Evolutionary conservation across 2,329 filamentous ascomycete species (phyloP), one percentile per base, ranked within the genome.

Genomic region (Arthrobotrys pseudoclavata): DNA sequence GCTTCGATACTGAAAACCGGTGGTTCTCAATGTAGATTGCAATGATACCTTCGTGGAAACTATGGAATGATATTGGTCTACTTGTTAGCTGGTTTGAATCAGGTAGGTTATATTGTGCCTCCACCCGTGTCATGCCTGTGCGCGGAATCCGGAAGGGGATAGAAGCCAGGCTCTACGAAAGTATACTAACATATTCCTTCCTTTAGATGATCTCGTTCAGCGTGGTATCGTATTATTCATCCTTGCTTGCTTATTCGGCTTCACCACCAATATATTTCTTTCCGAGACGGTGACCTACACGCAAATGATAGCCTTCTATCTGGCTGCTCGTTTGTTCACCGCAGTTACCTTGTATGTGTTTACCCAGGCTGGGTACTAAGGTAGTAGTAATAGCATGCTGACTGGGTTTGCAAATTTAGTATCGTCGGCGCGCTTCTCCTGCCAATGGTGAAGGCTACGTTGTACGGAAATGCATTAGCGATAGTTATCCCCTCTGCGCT

Each of bases 21-120:
- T n/a, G 18, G 15, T 24, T 13, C 18, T 57, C 5, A 29, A 52
- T 34, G 1, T 24, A 76, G 72, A 87, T 90, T 48, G 89, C 87
- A 0, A 91, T 91, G 80, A 87, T 88, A 77, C 86, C 91, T 83
- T 87, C 86, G 31, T 90, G 87, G 86, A 90, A 89, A 80, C 88
- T 91, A 78, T 91, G 89, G 89, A 85, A 85, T 57, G 89, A 91
- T 76, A 85, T 90, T 60, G 85, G 86, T 9, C 81, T 88, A 22
- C 83, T 89, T 7, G 85, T 90, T 71, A 87, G 85, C 72, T 89
- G 89, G 88, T 90, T 91, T 80, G 87, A 90, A 79, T 87, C 86
- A 24, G 50, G 71, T 76, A n/a, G 26, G 29, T 37, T 37, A 57
- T 22, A 5, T 29, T 52, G 7, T 15, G 3, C 12, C 18, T 9